Evolutionary conservation across 1,139 yeast species (phyloP).

Genomic region (Candida albicans): DNA sequence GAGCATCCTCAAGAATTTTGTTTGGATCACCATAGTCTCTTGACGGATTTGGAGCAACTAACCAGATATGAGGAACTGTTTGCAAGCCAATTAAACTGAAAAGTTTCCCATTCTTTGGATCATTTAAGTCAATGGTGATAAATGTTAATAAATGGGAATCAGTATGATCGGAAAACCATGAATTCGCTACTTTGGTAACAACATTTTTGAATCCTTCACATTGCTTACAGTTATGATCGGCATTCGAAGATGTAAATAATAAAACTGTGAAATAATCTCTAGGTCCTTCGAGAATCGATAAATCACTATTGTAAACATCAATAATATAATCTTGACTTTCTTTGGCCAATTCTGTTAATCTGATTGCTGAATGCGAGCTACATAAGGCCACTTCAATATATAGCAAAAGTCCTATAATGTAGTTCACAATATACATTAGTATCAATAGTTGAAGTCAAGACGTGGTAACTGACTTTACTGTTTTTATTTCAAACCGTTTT

Average conservation of each 20-base stretch:
- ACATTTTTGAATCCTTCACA: constrained; percentile 25
- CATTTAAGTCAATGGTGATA: constrained; percentile 50
- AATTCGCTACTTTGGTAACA: constrained; percentile 38
- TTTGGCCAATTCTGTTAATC: constrained; percentile 6
- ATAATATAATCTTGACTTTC: constrained; percentile 19
- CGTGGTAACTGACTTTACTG: background rate
- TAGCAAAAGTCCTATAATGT: constrained; percentile 1
- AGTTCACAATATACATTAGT: constrained; percentile 1
- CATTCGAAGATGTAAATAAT: constrained; percentile 35
- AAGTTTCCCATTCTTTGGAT: constrained; percentile 32
- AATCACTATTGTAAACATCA: constrained; percentile 29
- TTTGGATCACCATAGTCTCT: constrained; percentile 20
- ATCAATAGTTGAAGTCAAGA: background rate
- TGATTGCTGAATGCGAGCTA: constrained; percentile 1
- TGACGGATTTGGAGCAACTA: constrained; percentile 52
- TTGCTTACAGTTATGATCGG: constrained; percentile 32
- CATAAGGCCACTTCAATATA: constrained; percentile 4
- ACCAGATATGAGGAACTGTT: constrained; percentile 64
- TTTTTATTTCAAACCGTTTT: background rate
- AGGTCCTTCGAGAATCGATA: constrained; percentile 32
- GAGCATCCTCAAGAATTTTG: constrained; percentile 30
- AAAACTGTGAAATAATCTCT: constrained; percentile 41
- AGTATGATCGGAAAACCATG: constrained; percentile 47
- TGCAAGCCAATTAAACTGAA: constrained; percentile 42
- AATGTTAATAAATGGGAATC: constrained; percentile 43